These are phyloP conservation scores for Steccherinum ochraceum DNA, from an alignment of 768 basidiomycete genomes.

Conservation along the genomic window DNA sequence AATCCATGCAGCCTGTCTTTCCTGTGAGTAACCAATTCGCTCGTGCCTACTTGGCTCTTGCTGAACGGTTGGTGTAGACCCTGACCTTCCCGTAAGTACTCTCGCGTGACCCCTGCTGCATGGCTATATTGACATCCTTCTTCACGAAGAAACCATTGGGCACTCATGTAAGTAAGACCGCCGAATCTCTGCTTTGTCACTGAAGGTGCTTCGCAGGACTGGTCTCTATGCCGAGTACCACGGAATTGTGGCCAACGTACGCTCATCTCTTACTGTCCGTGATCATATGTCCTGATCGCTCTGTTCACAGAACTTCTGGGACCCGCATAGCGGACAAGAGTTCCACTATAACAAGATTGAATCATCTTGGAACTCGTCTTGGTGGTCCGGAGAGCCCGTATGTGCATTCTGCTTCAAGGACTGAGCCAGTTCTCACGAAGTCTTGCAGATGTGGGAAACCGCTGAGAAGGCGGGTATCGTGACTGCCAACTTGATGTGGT, in stretches of 20 bases:
- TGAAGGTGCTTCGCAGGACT: constrained; percentile 61
- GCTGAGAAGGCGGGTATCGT: constrained; percentile 64
- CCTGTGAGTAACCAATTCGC: constrained; percentile 46
- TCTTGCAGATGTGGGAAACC: constrained; percentile 82
- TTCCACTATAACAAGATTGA: constrained; percentile 68
- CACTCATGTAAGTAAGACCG: constrained; percentile 55
- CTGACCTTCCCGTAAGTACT: constrained; percentile 80
- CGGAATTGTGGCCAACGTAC: constrained; percentile 84
- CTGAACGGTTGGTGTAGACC: constrained; percentile 41
- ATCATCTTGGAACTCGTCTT: constrained; percentile 58
- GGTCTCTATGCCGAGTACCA: constrained; percentile 87
- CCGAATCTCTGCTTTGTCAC: background rate
- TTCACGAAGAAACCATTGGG: constrained; percentile 78
- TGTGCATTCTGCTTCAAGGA: too few species aligned
- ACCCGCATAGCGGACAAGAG: constrained; percentile 52
- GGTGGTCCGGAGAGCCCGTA: constrained; percentile 92
- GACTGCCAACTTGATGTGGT: constrained; percentile 94
- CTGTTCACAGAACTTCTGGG: constrained; percentile 83
- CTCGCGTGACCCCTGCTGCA: background rate
- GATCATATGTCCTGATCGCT: background rate
- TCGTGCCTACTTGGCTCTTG: too few species aligned
- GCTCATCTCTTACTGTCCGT: constrained; percentile 12
- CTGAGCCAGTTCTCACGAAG: constrained; percentile 1
- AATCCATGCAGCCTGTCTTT: constrained; percentile 83
- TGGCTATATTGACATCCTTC: constrained; percentile 5